Conservation (phyloP, 306 rosid genomes). For the Castanea sativa region DNA sequence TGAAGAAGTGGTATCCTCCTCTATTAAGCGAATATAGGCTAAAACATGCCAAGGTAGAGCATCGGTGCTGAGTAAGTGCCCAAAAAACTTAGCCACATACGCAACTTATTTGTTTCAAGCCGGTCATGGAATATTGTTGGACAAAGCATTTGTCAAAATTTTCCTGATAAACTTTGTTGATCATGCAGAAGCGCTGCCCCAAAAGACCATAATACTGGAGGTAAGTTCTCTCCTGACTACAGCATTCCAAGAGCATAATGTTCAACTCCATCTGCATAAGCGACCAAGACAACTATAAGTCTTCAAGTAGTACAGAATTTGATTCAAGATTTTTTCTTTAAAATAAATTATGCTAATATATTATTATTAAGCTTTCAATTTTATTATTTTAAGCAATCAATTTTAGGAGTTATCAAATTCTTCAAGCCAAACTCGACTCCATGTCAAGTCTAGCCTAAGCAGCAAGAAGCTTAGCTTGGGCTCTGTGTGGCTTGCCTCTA, state of each 20-base stretch:
- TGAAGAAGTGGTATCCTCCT: too few relatives aligned
- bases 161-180: constrained; percentile 83
- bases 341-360: too few relatives aligned
- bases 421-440: background rate
- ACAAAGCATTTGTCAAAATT: constrained; percentile 91
- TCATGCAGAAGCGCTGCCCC: constrained; percentile 85
- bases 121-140: constrained; percentile 65
- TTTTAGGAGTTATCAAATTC: too few relatives aligned
- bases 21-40: too few relatives aligned
- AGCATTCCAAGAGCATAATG: constrained; percentile 82
- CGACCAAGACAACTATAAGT: constrained; percentile 7
- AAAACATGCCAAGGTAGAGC: constrained; percentile 31
- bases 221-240: constrained; percentile 90
- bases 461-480: background rate
- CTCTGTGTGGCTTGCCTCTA: background rate
- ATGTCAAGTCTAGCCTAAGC: background rate
- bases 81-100: constrained; percentile 77
- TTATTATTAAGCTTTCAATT: too few relatives aligned
- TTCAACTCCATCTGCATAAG: constrained; percentile 71
- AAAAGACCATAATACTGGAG: constrained; percentile 84
- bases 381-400: too few relatives aligned
- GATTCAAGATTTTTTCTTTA: background rate
- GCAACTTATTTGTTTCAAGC: background rate
- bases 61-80: constrained; percentile 84
- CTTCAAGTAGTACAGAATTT: background rate